A percentile compares a stretch with the other conserved stretches of the same genome.
phyloP scores from a whole-genome alignment of 257 asterid species.

The Solanum habrochaites region DNA sequence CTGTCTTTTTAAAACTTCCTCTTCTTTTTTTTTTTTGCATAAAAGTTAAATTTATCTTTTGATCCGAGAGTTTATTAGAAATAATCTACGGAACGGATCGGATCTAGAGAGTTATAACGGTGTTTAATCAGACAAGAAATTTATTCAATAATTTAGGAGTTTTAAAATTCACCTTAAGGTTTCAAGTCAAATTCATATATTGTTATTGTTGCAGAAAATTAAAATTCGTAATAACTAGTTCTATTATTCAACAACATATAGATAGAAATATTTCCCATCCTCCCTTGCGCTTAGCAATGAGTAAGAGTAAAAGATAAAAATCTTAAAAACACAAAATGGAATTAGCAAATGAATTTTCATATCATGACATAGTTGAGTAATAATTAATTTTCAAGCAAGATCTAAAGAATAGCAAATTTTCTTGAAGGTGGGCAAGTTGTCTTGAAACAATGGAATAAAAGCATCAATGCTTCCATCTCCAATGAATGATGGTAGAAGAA shows the following conservation, averaged over 20 bases:
- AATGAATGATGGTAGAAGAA: constrained; percentile 1
- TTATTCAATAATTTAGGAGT: not conserved
- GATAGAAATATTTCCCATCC: not conserved
- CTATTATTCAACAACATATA: not conserved
- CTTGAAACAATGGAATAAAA: constrained; percentile 47
- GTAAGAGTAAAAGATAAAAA: not conserved
- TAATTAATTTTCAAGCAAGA: not conserved
- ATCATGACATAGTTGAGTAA: not conserved
- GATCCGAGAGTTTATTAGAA: accelerated
- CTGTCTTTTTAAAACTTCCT: not conserved
- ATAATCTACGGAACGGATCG: accelerated
- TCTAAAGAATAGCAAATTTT: constrained; percentile 53
- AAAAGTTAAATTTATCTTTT: not conserved
- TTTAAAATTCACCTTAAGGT: no score
- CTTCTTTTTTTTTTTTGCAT: not conserved
- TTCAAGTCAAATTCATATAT: not conserved
- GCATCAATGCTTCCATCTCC: not conserved
- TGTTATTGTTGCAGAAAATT: not conserved
- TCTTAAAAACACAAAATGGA: not conserved
- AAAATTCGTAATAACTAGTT: not conserved
- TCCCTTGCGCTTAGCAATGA: not conserved
- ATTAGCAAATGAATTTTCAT: not conserved
- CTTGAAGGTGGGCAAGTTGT: constrained; percentile 41
- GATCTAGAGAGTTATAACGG: not conserved
- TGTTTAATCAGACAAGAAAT: not conserved